These are phyloP conservation scores for Boletellus ananiceps DNA, from an alignment of 768 basidiomycete species.

Conservation along the genomic window DNA sequence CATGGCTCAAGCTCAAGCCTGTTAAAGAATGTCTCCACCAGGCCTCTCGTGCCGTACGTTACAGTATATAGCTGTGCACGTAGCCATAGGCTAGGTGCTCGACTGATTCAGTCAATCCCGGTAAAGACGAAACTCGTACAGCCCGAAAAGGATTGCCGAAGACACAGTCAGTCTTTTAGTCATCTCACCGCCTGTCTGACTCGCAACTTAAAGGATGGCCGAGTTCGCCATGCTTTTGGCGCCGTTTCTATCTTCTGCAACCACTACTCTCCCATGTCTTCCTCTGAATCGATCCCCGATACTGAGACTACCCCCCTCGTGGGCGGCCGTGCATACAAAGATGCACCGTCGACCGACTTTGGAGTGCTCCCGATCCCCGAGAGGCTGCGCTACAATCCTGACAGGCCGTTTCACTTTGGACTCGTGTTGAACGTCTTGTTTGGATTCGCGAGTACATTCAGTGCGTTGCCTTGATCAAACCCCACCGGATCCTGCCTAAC, in stretches of 20 bases:
- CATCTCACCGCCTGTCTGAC: too few species aligned
- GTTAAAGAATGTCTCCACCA: too few species aligned
- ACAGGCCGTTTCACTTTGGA: slow-evolving; percentile 46
- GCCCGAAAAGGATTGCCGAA: too few species aligned
- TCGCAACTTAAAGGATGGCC: neutral
- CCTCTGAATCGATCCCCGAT: slow-evolving; percentile 4
- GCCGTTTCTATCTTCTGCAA: slow-evolving; percentile 4
- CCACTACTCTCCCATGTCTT: slow-evolving; percentile 8
- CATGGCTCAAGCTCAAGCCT: too few species aligned
- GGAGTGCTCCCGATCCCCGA: slow-evolving; percentile 61
- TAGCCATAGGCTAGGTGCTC: too few species aligned
- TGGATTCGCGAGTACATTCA: slow-evolving; percentile 54
- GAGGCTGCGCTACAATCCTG: slow-evolving; percentile 47
- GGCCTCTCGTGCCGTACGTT: too few species aligned
- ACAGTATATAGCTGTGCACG: too few species aligned
- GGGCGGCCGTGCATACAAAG: too few species aligned
- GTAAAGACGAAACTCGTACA: too few species aligned
- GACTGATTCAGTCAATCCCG: too few species aligned
- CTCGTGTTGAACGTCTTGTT: slow-evolving; percentile 49
- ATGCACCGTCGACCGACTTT: slow-evolving; percentile 41
- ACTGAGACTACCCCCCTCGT: neutral
- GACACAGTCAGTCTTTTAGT: too few species aligned
- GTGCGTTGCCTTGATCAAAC: slow-evolving; percentile 10
- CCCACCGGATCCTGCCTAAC: neutral
- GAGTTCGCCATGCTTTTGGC: neutral